Conservation (phyloP, 2,329 filamentous ascomycete genomes). For the Neofusicoccum umdonicola region DNA sequence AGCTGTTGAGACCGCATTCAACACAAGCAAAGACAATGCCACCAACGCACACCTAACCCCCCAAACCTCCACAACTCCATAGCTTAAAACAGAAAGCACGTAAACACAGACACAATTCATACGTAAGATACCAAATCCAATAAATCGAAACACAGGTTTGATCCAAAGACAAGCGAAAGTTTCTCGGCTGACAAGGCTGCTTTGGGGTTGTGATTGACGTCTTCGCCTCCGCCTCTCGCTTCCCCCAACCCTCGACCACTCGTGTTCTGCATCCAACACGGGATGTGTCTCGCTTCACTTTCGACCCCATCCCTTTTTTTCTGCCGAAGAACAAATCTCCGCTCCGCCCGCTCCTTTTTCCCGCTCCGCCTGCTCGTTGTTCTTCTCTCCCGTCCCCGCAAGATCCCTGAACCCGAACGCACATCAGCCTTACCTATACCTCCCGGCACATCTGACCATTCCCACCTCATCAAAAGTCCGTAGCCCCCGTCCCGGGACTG, state of each 20-base stretch:
- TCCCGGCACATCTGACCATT: too few species aligned
- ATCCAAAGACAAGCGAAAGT: neutral
- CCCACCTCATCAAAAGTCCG: too few species aligned
- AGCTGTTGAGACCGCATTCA: neutral
- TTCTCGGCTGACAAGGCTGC: neutral
- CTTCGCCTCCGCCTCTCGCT: neutral
- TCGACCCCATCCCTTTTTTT: neutral
- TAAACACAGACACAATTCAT: neutral
- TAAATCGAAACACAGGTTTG: neutral
- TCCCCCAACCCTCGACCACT: neutral
- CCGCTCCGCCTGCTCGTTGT: neutral
- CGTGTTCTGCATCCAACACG: neutral
- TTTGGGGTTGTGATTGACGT: neutral
- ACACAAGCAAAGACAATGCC: neutral
- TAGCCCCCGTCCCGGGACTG: too few species aligned
- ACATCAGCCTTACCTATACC: conserved; percentile 3
- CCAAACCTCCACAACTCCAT: neutral
- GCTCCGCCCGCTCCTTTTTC: neutral
- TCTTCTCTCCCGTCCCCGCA: neutral
- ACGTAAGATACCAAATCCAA: conserved; percentile 11
- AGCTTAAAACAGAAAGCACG: neutral
- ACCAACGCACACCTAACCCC: neutral
- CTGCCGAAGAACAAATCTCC: neutral
- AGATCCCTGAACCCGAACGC: neutral
- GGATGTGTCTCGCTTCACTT: conserved; percentile 9